Base-by-base conservation (phyloP, 192 early-diverging fungal species). In the Gryganskiella cystojenkinii region DNA sequence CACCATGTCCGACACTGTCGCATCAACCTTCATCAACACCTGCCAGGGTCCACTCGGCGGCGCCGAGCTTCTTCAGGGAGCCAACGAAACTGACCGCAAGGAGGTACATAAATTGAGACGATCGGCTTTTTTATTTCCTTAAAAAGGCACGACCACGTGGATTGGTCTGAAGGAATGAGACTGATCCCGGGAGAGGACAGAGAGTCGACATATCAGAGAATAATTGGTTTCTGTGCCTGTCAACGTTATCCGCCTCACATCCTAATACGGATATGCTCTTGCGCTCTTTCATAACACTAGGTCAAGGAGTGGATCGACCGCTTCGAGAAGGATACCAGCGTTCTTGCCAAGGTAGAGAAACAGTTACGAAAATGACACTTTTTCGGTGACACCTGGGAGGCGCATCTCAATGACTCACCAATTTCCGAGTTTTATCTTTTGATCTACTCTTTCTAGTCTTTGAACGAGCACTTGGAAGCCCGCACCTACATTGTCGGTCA, bases 401-500 rank as follows among this genome's bases (percentile, higher is more conserved):
- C n/a, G n/a, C n/a, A n/a, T n/a, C n/a, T n/a, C n/a, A n/a, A n/a
- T n/a, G n/a, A n/a, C n/a, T n/a, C n/a, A n/a, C n/a, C n/a, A n/a
- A n/a, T n/a, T n/a, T n/a, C n/a, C n/a, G n/a, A n/a, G n/a, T n/a
- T n/a, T n/a, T n/a, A n/a, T n/a, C 37, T 40, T 40, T 5, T 40
- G 37, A 9, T 40, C 37, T 40, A 9, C 37, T 40, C 7, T 35
- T n/a, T 43, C 43, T 63, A 86, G 82, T 61, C 80, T 5, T 80
- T 89, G 78, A 86, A 94, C 80, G 80, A 86, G 33, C 88, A 92
- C 49, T 79, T 94, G 34, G 86, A 80, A n/a, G 80, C 64, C 33
- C 69, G 80, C 45, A 94, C 92, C 33, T 94, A 87, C 71, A 79
- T 94, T 63, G 88, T 88, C 22, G 84, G 80, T 56, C 88, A 94